phyloP scores from a whole-genome alignment of 1,139 yeast species.

The Kodamaea ohmeri region DNA sequence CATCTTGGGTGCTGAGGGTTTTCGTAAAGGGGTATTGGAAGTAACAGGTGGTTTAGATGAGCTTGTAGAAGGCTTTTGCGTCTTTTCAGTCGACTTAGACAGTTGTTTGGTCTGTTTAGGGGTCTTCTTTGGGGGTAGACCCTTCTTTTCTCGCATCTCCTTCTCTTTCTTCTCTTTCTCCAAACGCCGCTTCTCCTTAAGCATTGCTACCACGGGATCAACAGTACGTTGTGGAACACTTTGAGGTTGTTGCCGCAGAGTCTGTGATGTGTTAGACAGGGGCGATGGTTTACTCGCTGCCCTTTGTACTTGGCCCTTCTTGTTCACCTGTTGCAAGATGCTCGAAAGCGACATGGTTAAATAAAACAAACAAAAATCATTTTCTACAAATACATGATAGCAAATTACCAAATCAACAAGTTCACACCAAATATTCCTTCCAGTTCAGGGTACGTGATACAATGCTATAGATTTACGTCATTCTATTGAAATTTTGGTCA shows the following conservation, averaged over 20 bases:
- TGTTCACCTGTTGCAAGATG: slow-evolving; percentile 30
- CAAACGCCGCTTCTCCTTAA: slow-evolving; percentile 61
- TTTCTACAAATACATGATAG: too few relatives aligned
- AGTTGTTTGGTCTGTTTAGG: slow-evolving; percentile 11
- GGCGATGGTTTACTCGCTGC: slow-evolving; percentile 3
- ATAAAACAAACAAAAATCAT: too few relatives aligned
- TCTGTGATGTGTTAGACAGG: not conserved
- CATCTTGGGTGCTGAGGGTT: slow-evolving; percentile 42
- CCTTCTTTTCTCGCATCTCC: slow-evolving; percentile 32
- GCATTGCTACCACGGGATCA: slow-evolving; percentile 57
- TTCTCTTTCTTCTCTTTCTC: slow-evolving; percentile 49
- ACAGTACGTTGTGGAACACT: slow-evolving; percentile 14
- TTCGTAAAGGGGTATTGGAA: slow-evolving; percentile 4
- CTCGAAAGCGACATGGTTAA: slow-evolving; percentile 24
- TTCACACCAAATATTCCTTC: too few relatives aligned
- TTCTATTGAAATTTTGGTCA: too few relatives aligned
- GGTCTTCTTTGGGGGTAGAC: slow-evolving; percentile 25
- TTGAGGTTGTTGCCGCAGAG: not conserved
- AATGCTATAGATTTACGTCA: too few relatives aligned
- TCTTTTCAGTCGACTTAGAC: slow-evolving; percentile 9
- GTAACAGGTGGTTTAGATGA: not conserved
- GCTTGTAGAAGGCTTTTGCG: not conserved
- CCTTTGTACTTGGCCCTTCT: slow-evolving; percentile 26
- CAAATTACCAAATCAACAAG: too few relatives aligned
- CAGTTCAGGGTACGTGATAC: too few relatives aligned